These are phyloP conservation scores for Gleditsia sinensis DNA, from an alignment of 306 rosid genomes.

Conservation along the genomic window DNA sequence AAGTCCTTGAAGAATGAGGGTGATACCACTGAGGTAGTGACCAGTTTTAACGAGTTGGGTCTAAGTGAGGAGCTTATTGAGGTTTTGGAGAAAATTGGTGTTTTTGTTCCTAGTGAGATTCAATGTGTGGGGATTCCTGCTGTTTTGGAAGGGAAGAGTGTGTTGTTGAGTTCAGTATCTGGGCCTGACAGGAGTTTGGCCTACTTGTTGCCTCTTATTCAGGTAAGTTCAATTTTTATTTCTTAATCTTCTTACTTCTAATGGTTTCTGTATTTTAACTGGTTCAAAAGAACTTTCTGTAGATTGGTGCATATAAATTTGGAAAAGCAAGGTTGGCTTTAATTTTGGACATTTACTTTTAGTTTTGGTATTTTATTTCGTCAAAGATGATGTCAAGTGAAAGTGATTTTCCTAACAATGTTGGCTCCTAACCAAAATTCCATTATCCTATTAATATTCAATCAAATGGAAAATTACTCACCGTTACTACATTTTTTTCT, in stretches of 20 bases:
- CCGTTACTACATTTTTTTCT: background rate
- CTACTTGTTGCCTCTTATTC: slow-evolving; percentile 82
- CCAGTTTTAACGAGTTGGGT: slow-evolving; percentile 60
- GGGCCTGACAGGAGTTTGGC: slow-evolving; percentile 74
- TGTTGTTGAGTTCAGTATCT: slow-evolving; percentile 69
- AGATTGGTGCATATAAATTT: background rate
- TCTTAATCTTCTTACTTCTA: background rate
- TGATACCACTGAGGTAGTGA: slow-evolving; percentile 43
- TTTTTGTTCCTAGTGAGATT: slow-evolving; percentile 72
- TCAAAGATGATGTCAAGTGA: no score
- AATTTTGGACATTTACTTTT: background rate
- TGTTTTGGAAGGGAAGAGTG: slow-evolving; percentile 68
- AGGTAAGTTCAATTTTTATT: slow-evolving; percentile 54
- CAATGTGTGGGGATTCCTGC: slow-evolving; percentile 68
- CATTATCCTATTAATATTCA: no score
- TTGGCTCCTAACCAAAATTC: background rate
- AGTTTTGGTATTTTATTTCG: no score
- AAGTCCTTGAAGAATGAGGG: slow-evolving; percentile 43
- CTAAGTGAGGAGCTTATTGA: slow-evolving; percentile 61
- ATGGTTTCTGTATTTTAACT: background rate
- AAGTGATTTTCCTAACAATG: no score
- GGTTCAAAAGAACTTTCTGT: background rate
- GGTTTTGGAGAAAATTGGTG: slow-evolving; percentile 60
- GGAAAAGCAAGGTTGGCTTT: background rate
- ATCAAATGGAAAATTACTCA: background rate